These are phyloP conservation scores for Phalaenopsis aphrodite DNA, from an alignment of 106 monocot genomes.

Conservation along the genomic window DNA sequence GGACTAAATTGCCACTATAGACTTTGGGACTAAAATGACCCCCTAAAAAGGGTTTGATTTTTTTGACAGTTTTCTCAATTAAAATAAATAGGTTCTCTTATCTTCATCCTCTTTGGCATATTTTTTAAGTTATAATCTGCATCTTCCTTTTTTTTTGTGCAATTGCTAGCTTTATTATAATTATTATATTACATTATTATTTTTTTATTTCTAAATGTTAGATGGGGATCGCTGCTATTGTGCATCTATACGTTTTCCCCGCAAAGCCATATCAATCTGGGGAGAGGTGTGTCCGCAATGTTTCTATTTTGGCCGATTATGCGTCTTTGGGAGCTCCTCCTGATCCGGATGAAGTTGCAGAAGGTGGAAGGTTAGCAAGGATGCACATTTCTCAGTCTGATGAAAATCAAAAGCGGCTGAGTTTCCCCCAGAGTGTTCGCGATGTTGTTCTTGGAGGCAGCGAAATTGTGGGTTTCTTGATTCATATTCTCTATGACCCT, in stretches of 20 bases:
- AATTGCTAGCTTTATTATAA: not conserved
- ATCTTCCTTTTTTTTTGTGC: not conserved
- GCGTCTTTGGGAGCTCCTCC: constrained; percentile 76
- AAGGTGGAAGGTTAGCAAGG: constrained; percentile 53
- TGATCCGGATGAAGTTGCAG: constrained; percentile 89
- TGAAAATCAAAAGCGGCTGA: constrained; percentile 44
- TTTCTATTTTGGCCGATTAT: constrained; percentile 86
- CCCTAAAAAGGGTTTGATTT: too few relatives aligned
- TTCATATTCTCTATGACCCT: not conserved
- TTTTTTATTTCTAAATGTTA: constrained; percentile 20
- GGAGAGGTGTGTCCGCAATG: constrained; percentile 75
- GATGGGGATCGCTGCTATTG: constrained; percentile 95
- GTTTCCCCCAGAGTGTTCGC: constrained; percentile 87
- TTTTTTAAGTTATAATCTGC: not conserved
- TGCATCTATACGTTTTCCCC: constrained; percentile 93
- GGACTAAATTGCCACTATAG: too few relatives aligned
- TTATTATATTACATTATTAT: not conserved
- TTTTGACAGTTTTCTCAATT: not conserved
- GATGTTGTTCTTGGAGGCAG: constrained; percentile 93
- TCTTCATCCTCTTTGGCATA: too few relatives aligned
- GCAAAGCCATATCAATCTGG: constrained; percentile 71
- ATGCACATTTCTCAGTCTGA: constrained; percentile 35
- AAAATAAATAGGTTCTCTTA: not conserved
- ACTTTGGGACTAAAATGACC: too few relatives aligned
- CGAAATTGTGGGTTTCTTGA: constrained; percentile 60